phyloP scores from a whole-genome alignment of 345 rosid species.

The Acer campestre region DNA sequence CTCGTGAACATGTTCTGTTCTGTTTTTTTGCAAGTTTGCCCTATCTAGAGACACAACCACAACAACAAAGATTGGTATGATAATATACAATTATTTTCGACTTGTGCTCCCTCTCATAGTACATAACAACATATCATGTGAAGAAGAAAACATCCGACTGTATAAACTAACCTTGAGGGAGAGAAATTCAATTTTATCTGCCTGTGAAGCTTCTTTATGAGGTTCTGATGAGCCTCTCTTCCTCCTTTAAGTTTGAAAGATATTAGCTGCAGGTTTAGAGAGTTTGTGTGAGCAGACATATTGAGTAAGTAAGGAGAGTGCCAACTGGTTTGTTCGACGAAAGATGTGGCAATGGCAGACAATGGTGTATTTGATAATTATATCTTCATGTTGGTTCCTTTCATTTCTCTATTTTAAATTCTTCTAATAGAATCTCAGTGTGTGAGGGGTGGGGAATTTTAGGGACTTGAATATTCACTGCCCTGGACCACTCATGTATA shows the following conservation, averaged over 20 bases:
- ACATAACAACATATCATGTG: background rate
- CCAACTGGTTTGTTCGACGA: constrained; percentile 70
- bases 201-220: constrained; percentile 38
- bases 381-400: too few species aligned
- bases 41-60: constrained; percentile 34
- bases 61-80: background rate
- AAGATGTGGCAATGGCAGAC: constrained; percentile 81
- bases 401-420: constrained; percentile 23
- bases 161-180: constrained; percentile 66
- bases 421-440: background rate
- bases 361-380: constrained; percentile 49
- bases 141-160: background rate
- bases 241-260: constrained; percentile 24
- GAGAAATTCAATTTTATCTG: constrained; percentile 47
- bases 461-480: constrained; percentile 10
- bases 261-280: constrained; percentile 39
- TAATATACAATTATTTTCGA: background rate
- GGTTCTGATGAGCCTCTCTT: constrained; percentile 20
- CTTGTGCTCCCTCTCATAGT: background rate
- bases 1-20: constrained; percentile 36
- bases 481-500: constrained; percentile 33
- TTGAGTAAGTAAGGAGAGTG: constrained; percentile 58
- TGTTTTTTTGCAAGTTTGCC: constrained; percentile 80
- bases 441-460: constrained; percentile 21
- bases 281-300: constrained; percentile 54